Conservation (phyloP, 192 early-diverging fungal species). For the Haplosporangium gracile region DNA sequence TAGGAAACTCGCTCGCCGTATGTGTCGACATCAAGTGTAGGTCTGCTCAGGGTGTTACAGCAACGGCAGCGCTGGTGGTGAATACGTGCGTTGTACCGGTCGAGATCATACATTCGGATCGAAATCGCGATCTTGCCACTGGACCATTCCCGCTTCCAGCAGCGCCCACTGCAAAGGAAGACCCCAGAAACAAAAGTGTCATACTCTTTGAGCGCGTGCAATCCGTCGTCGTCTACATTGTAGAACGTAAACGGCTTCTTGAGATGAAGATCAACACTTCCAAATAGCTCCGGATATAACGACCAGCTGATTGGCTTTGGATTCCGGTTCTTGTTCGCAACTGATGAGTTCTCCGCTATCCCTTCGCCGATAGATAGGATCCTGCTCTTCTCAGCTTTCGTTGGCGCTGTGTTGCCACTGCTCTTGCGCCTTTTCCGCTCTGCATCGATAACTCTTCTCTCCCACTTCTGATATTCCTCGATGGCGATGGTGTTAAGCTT, state of each 20-base stretch:
- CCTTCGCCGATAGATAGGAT: conserved; percentile 9
- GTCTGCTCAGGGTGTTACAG: conserved; percentile 4
- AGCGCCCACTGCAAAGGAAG: conserved; percentile 4
- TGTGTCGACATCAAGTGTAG: conserved; percentile 16
- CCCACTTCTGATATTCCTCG: neutral
- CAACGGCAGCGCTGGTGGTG: conserved; percentile 13
- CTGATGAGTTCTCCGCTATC: neutral
- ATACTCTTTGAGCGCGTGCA: conserved; percentile 7
- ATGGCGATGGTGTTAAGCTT: conserved; percentile 4
- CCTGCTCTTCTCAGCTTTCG: conserved; percentile 6
- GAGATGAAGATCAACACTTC: neutral
- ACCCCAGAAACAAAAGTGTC: conserved; percentile 6
- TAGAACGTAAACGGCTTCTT: conserved; percentile 12
- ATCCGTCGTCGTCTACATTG: neutral
- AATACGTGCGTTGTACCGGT: conserved; percentile 14
- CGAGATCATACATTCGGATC: conserved; percentile 11
- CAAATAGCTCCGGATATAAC: conserved; percentile 1
- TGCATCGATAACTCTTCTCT: conserved; percentile 10
- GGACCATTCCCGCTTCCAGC: neutral
- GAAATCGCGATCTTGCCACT: conserved; percentile 19
- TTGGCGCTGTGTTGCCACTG: neutral
- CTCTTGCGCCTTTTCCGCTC: conserved; percentile 18
- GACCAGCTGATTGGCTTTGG: neutral
- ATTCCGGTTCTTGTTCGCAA: neutral
- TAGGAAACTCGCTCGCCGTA: conserved; percentile 18